phyloP scores from a whole-genome alignment of 805 yeast species.

The Pichia rugopelliculosa region DNA sequence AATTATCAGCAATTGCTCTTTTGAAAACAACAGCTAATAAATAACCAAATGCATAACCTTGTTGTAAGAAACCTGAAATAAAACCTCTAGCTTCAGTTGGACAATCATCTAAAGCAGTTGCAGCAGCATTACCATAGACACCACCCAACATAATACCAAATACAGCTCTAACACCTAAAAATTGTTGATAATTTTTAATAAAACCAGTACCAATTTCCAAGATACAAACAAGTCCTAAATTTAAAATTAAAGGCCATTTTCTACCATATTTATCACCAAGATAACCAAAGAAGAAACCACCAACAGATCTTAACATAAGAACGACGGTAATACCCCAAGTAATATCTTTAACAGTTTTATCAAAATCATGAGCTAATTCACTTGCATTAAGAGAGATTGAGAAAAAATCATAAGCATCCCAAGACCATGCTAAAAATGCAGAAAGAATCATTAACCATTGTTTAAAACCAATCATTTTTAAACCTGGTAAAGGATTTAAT shows the following conservation, averaged over 20 bases:
- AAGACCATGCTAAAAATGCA: slow-evolving; percentile 55
- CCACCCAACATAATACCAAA: slow-evolving; percentile 59
- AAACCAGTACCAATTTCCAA: slow-evolving; percentile 62
- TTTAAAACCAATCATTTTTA: slow-evolving; percentile 37
- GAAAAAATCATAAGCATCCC: slow-evolving; percentile 62
- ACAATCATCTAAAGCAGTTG: slow-evolving; percentile 47
- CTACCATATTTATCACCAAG: slow-evolving; percentile 56
- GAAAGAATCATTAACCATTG: slow-evolving; percentile 52
- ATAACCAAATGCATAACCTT: slow-evolving; percentile 73
- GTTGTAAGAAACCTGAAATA: slow-evolving; percentile 64
- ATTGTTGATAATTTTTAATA: slow-evolving; percentile 46
- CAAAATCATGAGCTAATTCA: slow-evolving; percentile 39
- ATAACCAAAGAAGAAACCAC: slow-evolving; percentile 54
- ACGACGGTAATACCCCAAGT: slow-evolving; percentile 66
- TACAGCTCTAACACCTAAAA: slow-evolving; percentile 54
- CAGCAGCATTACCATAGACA: slow-evolving; percentile 46
- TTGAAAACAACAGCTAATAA: slow-evolving; percentile 57
- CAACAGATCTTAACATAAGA: slow-evolving; percentile 60
- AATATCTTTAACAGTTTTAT: slow-evolving; percentile 39
- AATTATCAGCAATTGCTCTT: slow-evolving; percentile 51
- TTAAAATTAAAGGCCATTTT: slow-evolving; percentile 47
- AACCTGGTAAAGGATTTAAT: slow-evolving; percentile 58
- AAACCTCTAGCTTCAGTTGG: slow-evolving; percentile 50
- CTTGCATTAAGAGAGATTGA: slow-evolving; percentile 46
- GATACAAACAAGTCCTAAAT: slow-evolving; percentile 39